Evolutionary conservation across 768 basidiomycete species (phyloP).

Genomic region (Tricholoma furcatifolium): DNA sequence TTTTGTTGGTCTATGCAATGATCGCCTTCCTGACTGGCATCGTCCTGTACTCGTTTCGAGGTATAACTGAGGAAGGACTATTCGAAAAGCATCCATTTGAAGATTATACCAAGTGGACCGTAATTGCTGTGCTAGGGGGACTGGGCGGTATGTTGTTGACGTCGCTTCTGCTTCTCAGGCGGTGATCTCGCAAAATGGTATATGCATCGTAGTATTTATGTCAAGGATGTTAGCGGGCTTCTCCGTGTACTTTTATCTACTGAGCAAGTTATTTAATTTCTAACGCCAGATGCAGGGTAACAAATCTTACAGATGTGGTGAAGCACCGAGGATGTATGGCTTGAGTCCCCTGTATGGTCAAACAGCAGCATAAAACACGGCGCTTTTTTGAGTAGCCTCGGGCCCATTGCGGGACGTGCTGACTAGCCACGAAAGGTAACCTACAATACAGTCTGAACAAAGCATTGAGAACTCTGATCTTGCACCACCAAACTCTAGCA

Average conservation of each 20-base stretch:
- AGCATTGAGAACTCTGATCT: too few species aligned
- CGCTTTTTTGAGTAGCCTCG: too few species aligned
- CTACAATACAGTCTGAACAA: too few species aligned
- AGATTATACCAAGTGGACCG: slow-evolving; percentile 61
- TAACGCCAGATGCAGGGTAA: too few species aligned
- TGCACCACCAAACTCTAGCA: too few species aligned
- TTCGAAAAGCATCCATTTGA: slow-evolving; percentile 44
- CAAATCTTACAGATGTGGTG: too few species aligned
- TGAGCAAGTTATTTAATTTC: too few species aligned
- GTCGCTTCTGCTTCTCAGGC: slow-evolving; percentile 39
- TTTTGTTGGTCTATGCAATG: slow-evolving; percentile 71
- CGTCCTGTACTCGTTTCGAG: slow-evolving; percentile 64
- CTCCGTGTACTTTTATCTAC: background rate
- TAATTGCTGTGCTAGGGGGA: slow-evolving; percentile 63
- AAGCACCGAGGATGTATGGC: too few species aligned
- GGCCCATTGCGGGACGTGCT: too few species aligned
- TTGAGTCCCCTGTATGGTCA: too few species aligned
- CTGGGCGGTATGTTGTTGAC: slow-evolving; percentile 61
- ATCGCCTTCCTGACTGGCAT: slow-evolving; percentile 66
- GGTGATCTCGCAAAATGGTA: slow-evolving; percentile 14
- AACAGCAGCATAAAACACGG: too few species aligned
- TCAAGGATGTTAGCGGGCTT: background rate
- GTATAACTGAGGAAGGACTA: slow-evolving; percentile 35
- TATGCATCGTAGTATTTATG: background rate
- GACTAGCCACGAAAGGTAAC: too few species aligned